phyloP scores from a whole-genome alignment of 1,284 basidiomycete species.

The Sutorius eximius region DNA sequence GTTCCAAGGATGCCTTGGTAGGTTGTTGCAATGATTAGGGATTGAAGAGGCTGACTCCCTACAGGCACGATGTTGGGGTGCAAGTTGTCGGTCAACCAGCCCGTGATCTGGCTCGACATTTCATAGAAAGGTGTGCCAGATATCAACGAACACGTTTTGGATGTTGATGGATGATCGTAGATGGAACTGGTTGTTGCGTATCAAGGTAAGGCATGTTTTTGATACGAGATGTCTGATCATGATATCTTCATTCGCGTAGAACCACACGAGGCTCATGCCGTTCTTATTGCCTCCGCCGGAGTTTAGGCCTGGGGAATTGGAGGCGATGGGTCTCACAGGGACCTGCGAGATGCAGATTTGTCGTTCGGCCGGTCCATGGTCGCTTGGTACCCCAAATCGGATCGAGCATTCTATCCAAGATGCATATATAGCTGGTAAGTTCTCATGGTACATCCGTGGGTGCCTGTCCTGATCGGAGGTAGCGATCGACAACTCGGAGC shows the following conservation, averaged over 20 bases:
- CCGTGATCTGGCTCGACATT: constrained; percentile 92
- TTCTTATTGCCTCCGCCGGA: constrained; percentile 95
- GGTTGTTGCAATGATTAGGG: constrained; percentile 17
- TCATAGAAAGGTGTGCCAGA: constrained; percentile 75
- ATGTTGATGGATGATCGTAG: constrained; percentile 39
- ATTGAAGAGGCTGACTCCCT: neutral
- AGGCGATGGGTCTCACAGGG: constrained; percentile 83
- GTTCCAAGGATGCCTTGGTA: constrained; percentile 97
- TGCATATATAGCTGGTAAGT: constrained; percentile 84
- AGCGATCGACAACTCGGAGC: constrained; percentile 95
- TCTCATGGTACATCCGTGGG: neutral
- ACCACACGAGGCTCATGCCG: constrained; percentile 90
- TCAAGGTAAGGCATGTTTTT: constrained; percentile 60
- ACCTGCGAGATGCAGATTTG: constrained; percentile 98
- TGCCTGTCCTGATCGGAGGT: constrained; percentile 4
- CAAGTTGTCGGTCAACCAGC: constrained; percentile 97
- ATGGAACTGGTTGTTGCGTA: constrained; percentile 90
- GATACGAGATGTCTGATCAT: neutral
- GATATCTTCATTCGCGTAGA: constrained; percentile 44
- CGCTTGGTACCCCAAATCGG: constrained; percentile 83
- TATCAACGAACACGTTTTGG: constrained; percentile 10
- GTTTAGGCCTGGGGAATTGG: constrained; percentile 82
- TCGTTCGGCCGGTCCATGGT: constrained; percentile 95
- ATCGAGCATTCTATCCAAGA: constrained; percentile 95
- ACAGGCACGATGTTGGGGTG: constrained; percentile 93